Base-by-base conservation (phyloP, 2,329 filamentous ascomycete genomes). In the Blastomyces gilchristii region DNA sequence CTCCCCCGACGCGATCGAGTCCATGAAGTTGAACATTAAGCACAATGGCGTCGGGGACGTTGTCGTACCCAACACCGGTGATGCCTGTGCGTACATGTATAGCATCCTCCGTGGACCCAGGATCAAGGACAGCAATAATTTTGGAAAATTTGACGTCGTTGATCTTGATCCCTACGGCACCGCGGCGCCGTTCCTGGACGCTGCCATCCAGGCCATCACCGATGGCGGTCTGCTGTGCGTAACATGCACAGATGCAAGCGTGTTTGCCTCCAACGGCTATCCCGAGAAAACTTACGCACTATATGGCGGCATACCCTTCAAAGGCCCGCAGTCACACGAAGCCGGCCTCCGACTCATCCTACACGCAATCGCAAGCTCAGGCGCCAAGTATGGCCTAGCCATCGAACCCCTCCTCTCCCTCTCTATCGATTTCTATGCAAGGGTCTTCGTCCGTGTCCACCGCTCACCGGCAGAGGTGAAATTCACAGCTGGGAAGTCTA, bases 151-250 rank as follows among this genome's bases (percentile, higher is more conserved):
- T 74, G 90, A 97, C 74, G 92, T 97, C 28, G 94, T 99, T 67
- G 94, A 99, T 73, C 83, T 99, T 39, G 94, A 99, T 73, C 94
- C 94, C 0, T 99, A 99, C 70, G 94, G 94, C 52, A 95, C 91
- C 0, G 94, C 93, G 0, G 90, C 90, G 11, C 89, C 90, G 1
- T 99, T 99, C 75, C 83, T 99, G 62, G 94, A 99, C 72, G 87
- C 90, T 1, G 91, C 94, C 1, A 81, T 99, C 9, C 92, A 97
- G 76, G 86, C 90, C 1, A 83, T 97, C 8, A 86, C 88, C 67
- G 90, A 97, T 69, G 93, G 93, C 1, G 94, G 94, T 3, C 81
- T 99, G 49, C 82, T 99, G 4, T 97, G 92, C 73, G 89, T 99
- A 5, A 99, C 94, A 1, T 99, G 94, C 76, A 99, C 94, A 0